A percentile compares a stretch with the other conserved stretches of the same genome.
Evolutionary conservation across 305 asterid genomes (phyloP).

Genomic region (Solanum aculeatissimum): DNA sequence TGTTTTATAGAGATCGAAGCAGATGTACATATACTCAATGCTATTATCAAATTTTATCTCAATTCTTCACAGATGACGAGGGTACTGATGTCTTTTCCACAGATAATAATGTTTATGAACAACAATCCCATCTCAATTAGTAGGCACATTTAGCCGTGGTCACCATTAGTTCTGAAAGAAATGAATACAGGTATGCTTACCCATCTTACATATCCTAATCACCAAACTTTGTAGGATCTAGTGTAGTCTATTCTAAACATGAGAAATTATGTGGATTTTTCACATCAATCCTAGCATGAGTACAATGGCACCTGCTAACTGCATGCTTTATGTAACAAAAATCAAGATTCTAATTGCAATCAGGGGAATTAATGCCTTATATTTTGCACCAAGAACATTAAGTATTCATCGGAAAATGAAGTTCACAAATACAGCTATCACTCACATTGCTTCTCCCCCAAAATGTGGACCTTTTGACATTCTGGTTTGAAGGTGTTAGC

Average conservation of each 20-base stretch:
- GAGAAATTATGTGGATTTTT: not conserved
- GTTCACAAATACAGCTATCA: conserved; percentile 5
- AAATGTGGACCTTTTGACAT: conserved; percentile 62
- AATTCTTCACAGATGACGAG: not conserved
- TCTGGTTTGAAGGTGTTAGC: conserved; percentile 38
- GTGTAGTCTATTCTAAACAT: not conserved
- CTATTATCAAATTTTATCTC: not conserved
- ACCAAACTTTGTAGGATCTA: not conserved
- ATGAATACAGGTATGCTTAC: not conserved
- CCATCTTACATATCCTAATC: not conserved
- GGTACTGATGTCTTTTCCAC: not conserved
- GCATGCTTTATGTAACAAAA: not conserved
- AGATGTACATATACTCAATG: not conserved
- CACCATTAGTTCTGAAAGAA: not conserved
- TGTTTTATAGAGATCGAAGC: not conserved
- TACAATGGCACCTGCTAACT: not conserved
- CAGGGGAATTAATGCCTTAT: not conserved
- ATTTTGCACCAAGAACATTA: not conserved
- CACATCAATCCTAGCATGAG: not conserved
- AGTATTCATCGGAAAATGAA: not conserved
- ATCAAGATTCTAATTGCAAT: not conserved
- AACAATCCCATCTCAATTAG: not conserved
- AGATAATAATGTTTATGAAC: not conserved
- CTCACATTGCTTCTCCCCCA: conserved; percentile 93
- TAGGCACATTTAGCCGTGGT: not conserved